Conservation (phyloP, 345 rosid species). For the Dimocarpus longan region DNA sequence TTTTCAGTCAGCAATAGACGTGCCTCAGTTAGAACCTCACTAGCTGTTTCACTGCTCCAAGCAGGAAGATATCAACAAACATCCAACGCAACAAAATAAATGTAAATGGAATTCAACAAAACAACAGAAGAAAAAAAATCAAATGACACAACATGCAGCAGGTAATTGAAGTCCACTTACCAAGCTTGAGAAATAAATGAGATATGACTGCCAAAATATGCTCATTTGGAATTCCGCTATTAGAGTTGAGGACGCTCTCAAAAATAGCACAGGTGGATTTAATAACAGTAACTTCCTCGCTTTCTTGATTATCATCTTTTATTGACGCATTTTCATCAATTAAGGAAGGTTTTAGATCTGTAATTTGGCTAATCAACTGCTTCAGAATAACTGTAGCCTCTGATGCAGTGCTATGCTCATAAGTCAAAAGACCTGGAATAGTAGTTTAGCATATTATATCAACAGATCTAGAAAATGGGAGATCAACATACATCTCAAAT, state of each 20-base stretch:
- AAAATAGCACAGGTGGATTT: slow-evolving; percentile 54
- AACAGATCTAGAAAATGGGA: not conserved
- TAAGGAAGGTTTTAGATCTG: slow-evolving; percentile 38
- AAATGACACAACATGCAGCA: not conserved
- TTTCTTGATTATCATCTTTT: slow-evolving; percentile 40
- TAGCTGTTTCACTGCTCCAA: not conserved
- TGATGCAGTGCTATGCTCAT: slow-evolving; percentile 52
- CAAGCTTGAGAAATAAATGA: slow-evolving; percentile 65
- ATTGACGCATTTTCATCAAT: slow-evolving; percentile 32
- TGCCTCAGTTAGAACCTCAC: not conserved
- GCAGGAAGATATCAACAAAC: not conserved
- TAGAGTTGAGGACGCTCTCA: slow-evolving; percentile 50
- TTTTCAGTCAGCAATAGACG: not conserved
- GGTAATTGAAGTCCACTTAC: slow-evolving; percentile 44
- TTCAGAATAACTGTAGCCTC: slow-evolving; percentile 58
- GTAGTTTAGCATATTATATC: slow-evolving; percentile 3
- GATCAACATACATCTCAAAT: not conserved
- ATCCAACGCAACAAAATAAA: not conserved
- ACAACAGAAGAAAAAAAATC: not conserved
- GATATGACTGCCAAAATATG: slow-evolving; percentile 58
- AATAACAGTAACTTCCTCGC: slow-evolving; percentile 47
- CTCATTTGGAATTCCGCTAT: slow-evolving; percentile 54
- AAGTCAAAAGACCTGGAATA: slow-evolving; percentile 68
- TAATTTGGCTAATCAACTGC: slow-evolving; percentile 55
- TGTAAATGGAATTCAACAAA: not conserved